Percentiles rank a stretch among this genome's conserved stretches.
These are phyloP conservation scores for Exophiala xenobiotica DNA, from an alignment of 2,329 filamentous ascomycete genomes.

Conservation along the genomic window DNA sequence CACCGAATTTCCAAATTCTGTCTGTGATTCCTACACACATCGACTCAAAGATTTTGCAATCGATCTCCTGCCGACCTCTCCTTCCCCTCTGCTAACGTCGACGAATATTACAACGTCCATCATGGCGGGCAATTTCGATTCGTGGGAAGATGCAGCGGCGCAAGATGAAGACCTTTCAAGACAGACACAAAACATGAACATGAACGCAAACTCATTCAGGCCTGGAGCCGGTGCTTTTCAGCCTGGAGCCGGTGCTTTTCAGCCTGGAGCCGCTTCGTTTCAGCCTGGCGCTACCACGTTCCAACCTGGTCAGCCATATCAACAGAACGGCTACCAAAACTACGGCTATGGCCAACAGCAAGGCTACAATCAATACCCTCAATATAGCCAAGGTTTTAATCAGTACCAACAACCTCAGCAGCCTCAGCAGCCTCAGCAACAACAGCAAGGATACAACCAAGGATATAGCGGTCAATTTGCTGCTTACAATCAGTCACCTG, in stretches of 20 bases:
- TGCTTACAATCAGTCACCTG: constrained; percentile 42
- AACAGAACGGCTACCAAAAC: constrained; percentile 53
- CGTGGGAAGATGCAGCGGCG: constrained; percentile 82
- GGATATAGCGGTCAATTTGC: constrained; percentile 49
- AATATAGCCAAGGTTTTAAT: constrained; percentile 51
- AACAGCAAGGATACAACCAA: constrained; percentile 42
- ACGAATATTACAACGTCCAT: constrained; percentile 31
- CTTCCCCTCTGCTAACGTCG: neutral
- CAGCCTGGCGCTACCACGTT: constrained; percentile 70
- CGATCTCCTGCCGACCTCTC: neutral
- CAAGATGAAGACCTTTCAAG: constrained; percentile 75
- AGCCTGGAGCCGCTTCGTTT: constrained; percentile 68
- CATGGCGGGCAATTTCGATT: constrained; percentile 83
- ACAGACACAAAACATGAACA: constrained; percentile 73
- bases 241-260: constrained; percentile 64
- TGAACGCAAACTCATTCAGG: constrained; percentile 59
- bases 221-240: constrained; percentile 70
- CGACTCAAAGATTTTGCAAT: neutral
- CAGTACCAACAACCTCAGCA: constrained; percentile 47
- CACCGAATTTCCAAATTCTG: no score
- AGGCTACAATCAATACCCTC: constrained; percentile 54
- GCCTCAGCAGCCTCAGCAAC: constrained; percentile 40
- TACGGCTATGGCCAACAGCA: constrained; percentile 51
- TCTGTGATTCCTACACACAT: no score
- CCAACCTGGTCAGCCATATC: constrained; percentile 69